Evolutionary conservation across 1,284 basidiomycete genomes (phyloP).

Genomic region (Marasmius fiardii): DNA sequence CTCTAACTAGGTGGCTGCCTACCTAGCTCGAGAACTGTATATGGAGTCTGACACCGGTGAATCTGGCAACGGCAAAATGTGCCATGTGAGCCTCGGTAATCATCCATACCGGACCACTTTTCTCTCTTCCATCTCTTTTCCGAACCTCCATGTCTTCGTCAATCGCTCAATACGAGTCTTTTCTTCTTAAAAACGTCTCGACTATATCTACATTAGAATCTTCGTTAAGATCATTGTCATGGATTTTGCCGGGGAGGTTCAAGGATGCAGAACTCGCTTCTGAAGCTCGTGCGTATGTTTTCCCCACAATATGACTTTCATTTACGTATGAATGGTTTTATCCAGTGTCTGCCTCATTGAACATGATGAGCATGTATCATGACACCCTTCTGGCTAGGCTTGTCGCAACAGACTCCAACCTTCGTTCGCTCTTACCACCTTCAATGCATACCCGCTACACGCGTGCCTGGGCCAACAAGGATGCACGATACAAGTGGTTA

Average conservation of each 20-base stretch:
- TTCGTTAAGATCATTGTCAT: conserved; percentile 84
- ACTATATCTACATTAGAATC: conserved; percentile 88
- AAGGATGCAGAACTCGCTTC: conserved; percentile 94
- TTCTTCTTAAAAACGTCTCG: conserved; percentile 79
- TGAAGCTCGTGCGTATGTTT: conserved; percentile 74
- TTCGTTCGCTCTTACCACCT: conserved; percentile 65
- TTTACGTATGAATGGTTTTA: conserved; percentile 17
- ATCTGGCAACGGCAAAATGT: no score
- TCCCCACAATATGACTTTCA: conserved; percentile 15
- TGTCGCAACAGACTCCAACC: conserved; percentile 58
- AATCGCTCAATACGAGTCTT: conserved; percentile 70
- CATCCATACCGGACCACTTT: background rate
- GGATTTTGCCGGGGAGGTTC: conserved; percentile 94
- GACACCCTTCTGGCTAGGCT: conserved; percentile 77
- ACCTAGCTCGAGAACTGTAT: no score
- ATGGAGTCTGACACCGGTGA: no score
- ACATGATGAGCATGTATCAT: conserved; percentile 82
- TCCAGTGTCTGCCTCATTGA: conserved; percentile 69
- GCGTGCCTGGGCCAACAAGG: conserved; percentile 73
- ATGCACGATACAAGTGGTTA: conserved; percentile 68
- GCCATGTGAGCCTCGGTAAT: background rate
- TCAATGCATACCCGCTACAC: conserved; percentile 79
- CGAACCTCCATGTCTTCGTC: conserved; percentile 26
- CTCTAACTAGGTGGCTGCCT: no score
- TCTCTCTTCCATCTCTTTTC: no score